These are phyloP conservation scores for Amanita exitialis DNA, from an alignment of 768 basidiomycete genomes.

Conservation along the genomic window DNA sequence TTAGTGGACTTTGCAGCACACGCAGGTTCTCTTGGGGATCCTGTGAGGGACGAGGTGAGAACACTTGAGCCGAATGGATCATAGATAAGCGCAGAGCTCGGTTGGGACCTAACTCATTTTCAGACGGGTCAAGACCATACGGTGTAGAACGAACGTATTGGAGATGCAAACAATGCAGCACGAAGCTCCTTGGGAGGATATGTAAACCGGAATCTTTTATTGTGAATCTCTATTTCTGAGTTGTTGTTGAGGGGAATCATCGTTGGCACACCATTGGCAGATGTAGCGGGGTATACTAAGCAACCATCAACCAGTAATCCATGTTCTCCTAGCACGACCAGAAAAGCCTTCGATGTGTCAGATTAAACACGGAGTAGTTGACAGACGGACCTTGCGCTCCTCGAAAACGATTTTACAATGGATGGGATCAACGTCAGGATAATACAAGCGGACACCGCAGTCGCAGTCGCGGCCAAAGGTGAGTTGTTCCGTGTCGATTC, in stretches of 20 bases:
- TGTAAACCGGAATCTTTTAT: slow-evolving; percentile 60
- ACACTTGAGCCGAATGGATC: slow-evolving; percentile 68
- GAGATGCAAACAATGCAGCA: slow-evolving; percentile 37
- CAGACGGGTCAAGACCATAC: neutral
- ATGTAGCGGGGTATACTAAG: slow-evolving; percentile 39
- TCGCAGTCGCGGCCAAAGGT: slow-evolving; percentile 59
- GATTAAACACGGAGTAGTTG: neutral
- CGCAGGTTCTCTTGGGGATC: slow-evolving; percentile 56
- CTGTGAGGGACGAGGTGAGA: slow-evolving; percentile 50
- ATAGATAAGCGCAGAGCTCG: slow-evolving; percentile 60
- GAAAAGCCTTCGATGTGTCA: slow-evolving; percentile 41
- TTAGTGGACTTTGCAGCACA: slow-evolving; percentile 50
- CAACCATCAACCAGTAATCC: slow-evolving; percentile 59
- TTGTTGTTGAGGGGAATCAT: slow-evolving; percentile 59
- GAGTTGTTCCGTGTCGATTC: slow-evolving; percentile 57
- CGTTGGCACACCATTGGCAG: slow-evolving; percentile 22
- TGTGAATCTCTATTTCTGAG: slow-evolving; percentile 57
- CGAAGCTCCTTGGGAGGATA: slow-evolving; percentile 72
- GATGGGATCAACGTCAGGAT: slow-evolving; percentile 46
- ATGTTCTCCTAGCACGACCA: slow-evolving; percentile 47
- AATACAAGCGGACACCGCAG: slow-evolving; percentile 65
- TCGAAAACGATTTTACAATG: slow-evolving; percentile 66
- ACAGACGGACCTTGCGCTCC: slow-evolving; percentile 40
- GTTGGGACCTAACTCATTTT: slow-evolving; percentile 13
- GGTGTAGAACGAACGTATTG: slow-evolving; percentile 27